Conservation (phyloP, 257 asterid genomes). For the Catharanthus roseus region DNA sequence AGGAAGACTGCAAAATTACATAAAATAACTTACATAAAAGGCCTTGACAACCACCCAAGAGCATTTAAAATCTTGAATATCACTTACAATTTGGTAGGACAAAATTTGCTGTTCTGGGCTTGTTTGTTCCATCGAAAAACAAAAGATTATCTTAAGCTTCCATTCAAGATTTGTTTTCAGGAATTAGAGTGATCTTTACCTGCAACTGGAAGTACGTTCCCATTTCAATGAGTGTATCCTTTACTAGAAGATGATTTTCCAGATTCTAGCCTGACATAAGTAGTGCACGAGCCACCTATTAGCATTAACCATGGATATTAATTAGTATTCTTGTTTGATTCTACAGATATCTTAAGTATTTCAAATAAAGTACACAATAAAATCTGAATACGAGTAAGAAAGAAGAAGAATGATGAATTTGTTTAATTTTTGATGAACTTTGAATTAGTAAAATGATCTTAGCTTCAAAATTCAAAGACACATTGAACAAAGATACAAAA, state of each 20-base stretch:
- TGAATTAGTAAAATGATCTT: too few species aligned
- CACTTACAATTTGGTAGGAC: constrained; percentile 33
- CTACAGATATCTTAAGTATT: not conserved
- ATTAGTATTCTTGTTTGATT: not conserved
- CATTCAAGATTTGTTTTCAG: not conserved
- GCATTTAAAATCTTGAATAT: constrained; percentile 40
- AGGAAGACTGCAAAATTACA: constrained; percentile 14
- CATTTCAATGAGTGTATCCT: constrained; percentile 79
- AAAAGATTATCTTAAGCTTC: too few species aligned
- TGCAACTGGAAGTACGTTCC: constrained; percentile 97
- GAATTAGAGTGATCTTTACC: constrained; percentile 36
- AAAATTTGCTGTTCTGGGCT: too few species aligned
- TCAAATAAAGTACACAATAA: too few species aligned
- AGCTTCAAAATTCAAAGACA: too few species aligned
- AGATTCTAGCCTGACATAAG: constrained; percentile 89
- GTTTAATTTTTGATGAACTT: too few species aligned
- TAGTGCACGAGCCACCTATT: constrained; percentile 92
- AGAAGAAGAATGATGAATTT: too few species aligned
- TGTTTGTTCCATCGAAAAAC: too few species aligned
- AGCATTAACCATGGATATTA: constrained; percentile 7
- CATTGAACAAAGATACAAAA: too few species aligned
- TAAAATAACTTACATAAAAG: constrained; percentile 22
- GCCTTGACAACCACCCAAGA: constrained; percentile 44
- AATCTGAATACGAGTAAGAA: too few species aligned
- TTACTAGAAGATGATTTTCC: constrained; percentile 60